Percentiles rank a stretch among this genome's conserved stretches.
phyloP scores from a whole-genome alignment of 139 green algal species.

The Coelastrella sp. region DNA sequence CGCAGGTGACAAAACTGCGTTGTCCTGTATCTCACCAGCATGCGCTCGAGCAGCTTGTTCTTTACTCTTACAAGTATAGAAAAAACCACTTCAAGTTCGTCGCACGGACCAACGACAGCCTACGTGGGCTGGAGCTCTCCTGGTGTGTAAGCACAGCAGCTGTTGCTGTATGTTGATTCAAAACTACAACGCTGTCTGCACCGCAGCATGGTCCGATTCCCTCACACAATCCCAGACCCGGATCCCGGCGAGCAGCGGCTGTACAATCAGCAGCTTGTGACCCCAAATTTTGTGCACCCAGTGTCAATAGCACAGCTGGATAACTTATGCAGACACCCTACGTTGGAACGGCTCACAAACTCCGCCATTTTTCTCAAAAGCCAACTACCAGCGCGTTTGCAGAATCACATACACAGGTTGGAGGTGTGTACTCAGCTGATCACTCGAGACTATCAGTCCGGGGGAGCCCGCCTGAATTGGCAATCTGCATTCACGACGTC shows the following conservation, averaged over 20 bases:
- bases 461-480: too few relatives aligned
- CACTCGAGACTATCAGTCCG: too few relatives aligned
- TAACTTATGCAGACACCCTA: constrained; percentile 19
- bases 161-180: background rate
- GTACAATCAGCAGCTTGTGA: background rate
- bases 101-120: too few relatives aligned
- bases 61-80: too few relatives aligned
- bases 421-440: background rate
- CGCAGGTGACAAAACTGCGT: too few relatives aligned
- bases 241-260: constrained; percentile 22
- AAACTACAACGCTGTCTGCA: background rate
- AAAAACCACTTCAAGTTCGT: too few relatives aligned
- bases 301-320: constrained; percentile 45
- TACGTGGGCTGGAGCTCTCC: too few relatives aligned
- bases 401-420: constrained; percentile 41
- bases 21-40: too few relatives aligned
- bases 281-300: constrained; percentile 31
- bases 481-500: too few relatives aligned
- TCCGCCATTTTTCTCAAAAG: constrained; percentile 40
- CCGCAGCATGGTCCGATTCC: background rate
- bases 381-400: constrained; percentile 41
- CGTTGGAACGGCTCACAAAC: constrained; percentile 14
- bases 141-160: too few relatives aligned
- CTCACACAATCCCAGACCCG: constrained; percentile 28
- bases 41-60: too few relatives aligned